Evolutionary conservation across 306 rosid species (phyloP), one percentile per base, ranked within the genome.

Genomic region (Malus domestica): DNA sequence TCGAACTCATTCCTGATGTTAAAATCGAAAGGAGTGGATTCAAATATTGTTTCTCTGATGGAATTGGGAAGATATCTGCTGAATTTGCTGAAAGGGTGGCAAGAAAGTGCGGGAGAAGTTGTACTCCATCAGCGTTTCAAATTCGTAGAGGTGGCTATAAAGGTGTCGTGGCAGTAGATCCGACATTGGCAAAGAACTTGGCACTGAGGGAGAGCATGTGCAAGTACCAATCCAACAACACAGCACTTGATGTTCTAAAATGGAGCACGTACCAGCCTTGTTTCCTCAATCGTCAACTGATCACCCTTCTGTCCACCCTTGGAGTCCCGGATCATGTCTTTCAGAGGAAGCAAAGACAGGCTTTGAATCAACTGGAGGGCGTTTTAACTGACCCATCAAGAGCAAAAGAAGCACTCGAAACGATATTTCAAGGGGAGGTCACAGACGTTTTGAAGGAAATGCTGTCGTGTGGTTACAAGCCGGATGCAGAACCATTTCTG

Each of bases 121-220:
- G 7, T 5, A 62, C 77, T 76, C 89, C 86, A 33, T 83, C 87
- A 3, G 87, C 86, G 6, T 86, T 78, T 67, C 85, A 86, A 59
- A 86, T 86, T 20, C 80, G 86, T 8, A 76, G 30, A 18, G 89
- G 82, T 20, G 89, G 89, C 58, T 76, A 76, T 13, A 79, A 81
- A 68, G 89, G 89, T 4, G 86, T 86, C 33, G 89, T 86, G 35
- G 87, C 86, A 16, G 75, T 86, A 7, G 89, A 86, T 65, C 89
- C 87, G 2, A 63, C 79, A 3, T 68, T 79, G 23, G 22, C 76
- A 14, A 44, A 6, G 72, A 86, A 80, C 57, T 19, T 86, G 58
- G 70, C 89, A 6, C 20, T 86, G 60, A 72, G 87, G 25, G 32
- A 74, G 2, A 86, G 89, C 78, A 86, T 86, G 89, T 32, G 46